A percentile compares a stretch with the other conserved stretches of the same genome.
These are phyloP conservation scores for Cercophora samala DNA, from an alignment of 495 filamentous ascomycete species.

Conservation along the genomic window DNA sequence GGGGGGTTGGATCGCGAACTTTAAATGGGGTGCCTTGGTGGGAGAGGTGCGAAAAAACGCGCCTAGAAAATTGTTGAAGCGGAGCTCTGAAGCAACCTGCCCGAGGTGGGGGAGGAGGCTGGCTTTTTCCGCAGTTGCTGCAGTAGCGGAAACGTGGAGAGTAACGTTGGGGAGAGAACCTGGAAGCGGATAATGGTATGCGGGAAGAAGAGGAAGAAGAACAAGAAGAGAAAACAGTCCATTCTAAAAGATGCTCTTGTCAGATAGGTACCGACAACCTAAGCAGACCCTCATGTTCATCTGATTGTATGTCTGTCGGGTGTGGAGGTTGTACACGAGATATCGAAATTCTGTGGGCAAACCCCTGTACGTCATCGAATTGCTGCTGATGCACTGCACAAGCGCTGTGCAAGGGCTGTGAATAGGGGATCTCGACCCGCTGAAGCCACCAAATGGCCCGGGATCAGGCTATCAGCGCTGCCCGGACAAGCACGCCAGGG, in stretches of 20 bases:
- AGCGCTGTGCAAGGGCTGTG: slow-evolving; percentile 19
- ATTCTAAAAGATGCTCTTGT: not conserved
- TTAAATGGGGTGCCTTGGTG: not conserved
- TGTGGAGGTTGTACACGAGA: no score
- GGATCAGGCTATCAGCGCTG: slow-evolving; percentile 12
- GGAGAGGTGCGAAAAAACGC: slow-evolving; percentile 14
- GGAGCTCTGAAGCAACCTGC: slow-evolving; percentile 1
- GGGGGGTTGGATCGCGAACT: slow-evolving; percentile 7
- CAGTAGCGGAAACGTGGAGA: not conserved
- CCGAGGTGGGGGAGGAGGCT: slow-evolving; percentile 1
- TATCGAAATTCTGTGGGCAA: no score
- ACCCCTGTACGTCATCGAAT: slow-evolving; percentile 8
- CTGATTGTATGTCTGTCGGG: not conserved
- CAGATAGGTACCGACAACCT: no score
- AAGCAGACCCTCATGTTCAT: not conserved
- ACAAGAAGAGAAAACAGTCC: no score
- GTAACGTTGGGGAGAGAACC: no score
- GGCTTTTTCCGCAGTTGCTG: slow-evolving; percentile 9
- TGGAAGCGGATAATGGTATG: no score
- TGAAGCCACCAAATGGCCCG: slow-evolving; percentile 20
- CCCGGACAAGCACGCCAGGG: slow-evolving; percentile 14
- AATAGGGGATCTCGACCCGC: slow-evolving; percentile 8
- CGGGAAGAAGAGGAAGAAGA: no score
- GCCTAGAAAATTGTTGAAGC: slow-evolving; percentile 4
- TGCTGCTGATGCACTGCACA: not conserved